Base-by-base conservation (phyloP, 140 eudicot species). In the Cichorium intybus region DNA sequence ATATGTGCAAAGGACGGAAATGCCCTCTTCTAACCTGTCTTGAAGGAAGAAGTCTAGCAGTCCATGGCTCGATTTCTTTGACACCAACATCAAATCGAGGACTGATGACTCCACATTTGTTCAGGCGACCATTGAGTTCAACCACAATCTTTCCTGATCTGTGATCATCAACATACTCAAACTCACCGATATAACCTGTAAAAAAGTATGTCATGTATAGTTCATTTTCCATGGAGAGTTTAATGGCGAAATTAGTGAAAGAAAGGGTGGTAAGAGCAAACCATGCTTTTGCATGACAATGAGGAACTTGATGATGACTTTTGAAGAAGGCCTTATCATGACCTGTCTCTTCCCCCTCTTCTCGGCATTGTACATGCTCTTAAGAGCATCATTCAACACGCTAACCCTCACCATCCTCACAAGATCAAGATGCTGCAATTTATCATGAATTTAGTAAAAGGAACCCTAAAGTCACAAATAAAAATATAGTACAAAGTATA, bases 11-110 rank as follows among this genome's bases (percentile, higher is more conserved):
- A 24, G 15, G 49, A 7, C 39, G 6, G 8, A 2, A 48, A 48
- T 48, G 54, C 54, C 54, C 54, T 21, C 10, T 1, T n/a, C 7
- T 5, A 69, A 82, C 87, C 87, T 78, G 87, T 78, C 87, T 78
- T 18, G 87, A 82, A 20, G 87, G 87, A 60, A 82, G 84, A 56
- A 82, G 76, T 45, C 87, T 68, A 1, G 87, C 87, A 28, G 87
- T 78, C 87, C 84, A 82, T 0, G 84, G 77, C 59, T 78, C 87
- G 21, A 82, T 82, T 18, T 82, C 87, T 26, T 82, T 82, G 43
- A 82, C 81, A 17, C 87, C 87, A 7, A 82, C 87, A 15, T 82
- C 87, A 70, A 82, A 82, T 22, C 87, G 84, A 50, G 87, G 87
- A 65, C 87, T 78, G 51, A 82, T 82, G 37, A 82, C 87, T 14